Conservation (phyloP, 306 rosid genomes). For the Cucumis cinereus region DNA sequence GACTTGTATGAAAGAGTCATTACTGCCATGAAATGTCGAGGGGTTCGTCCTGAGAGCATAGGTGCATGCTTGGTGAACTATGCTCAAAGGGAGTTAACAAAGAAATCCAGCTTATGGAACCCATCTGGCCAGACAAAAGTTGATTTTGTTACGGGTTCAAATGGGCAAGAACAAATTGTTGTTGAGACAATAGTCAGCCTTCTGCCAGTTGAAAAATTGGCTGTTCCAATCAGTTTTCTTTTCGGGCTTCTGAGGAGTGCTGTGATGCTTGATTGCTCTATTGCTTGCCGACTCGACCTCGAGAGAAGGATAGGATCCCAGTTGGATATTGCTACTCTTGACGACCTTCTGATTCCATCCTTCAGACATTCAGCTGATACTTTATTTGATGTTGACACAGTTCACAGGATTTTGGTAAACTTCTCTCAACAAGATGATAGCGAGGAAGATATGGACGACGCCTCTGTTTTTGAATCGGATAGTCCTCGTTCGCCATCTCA, state of each 20-base stretch:
- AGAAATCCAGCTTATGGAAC: constrained; percentile 73
- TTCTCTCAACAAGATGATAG: constrained; percentile 96
- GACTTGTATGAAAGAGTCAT: constrained; percentile 82
- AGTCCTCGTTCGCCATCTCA: constrained; percentile 84
- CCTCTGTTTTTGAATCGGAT: constrained; percentile 77
- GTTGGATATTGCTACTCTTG: constrained; percentile 83
- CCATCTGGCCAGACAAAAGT: constrained; percentile 58
- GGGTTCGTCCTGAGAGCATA: constrained; percentile 89
- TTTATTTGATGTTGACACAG: constrained; percentile 94
- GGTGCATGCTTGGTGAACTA: constrained; percentile 79
- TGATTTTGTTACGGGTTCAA: constrained; percentile 44
- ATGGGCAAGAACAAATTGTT: constrained; percentile 56
- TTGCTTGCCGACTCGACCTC: constrained; percentile 66
- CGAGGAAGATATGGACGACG: constrained; percentile 79
- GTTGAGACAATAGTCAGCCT: constrained; percentile 85
- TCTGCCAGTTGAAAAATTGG: constrained; percentile 80
- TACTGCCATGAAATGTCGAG: constrained; percentile 91
- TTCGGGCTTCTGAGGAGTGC: constrained; percentile 87
- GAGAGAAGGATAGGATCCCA: constrained; percentile 96
- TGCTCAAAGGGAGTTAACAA: constrained; percentile 82
- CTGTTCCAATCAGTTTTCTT: constrained; percentile 74
- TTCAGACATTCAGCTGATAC: constrained; percentile 82
- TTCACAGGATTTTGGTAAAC: constrained; percentile 77
- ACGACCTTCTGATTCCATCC: constrained; percentile 87
- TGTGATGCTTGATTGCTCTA: constrained; percentile 70